A percentile compares a stretch with the other conserved stretches of the same genome.
Evolutionary conservation across 148 eudicot species (phyloP).

Genomic region (Polygonum maritimum): DNA sequence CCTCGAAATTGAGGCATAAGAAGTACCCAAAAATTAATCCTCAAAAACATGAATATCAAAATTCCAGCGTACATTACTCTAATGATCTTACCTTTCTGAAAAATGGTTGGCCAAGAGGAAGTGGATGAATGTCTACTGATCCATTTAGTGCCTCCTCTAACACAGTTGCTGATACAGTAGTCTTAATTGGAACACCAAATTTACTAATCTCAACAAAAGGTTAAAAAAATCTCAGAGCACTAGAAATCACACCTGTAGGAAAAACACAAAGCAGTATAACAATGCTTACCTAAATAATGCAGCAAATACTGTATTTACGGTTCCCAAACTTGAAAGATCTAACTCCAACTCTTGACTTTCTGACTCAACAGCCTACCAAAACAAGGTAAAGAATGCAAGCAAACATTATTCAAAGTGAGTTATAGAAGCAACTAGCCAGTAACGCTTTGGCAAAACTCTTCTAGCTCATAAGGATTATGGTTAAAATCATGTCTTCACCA

Average conservation of each 20-base stretch:
- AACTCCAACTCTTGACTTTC: conserved; percentile 91
- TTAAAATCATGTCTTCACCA: not conserved
- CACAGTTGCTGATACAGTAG: conserved; percentile 83
- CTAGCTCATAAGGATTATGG: not conserved
- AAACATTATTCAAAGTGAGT: not conserved
- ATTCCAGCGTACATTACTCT: not conserved
- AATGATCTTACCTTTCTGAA: conserved; percentile 51
- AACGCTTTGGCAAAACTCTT: not conserved
- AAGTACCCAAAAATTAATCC: conserved; percentile 46
- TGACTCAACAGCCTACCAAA: conserved; percentile 72
- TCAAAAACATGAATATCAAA: conserved; percentile 14
- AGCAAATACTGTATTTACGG: conserved; percentile 90
- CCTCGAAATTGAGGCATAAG: not conserved
- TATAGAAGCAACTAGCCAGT: not conserved
- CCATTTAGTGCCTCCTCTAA: conserved; percentile 96
- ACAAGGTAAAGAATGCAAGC: not conserved
- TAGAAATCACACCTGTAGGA: not conserved
- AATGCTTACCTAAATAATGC: conserved; percentile 73
- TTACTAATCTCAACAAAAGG: conserved; percentile 51
- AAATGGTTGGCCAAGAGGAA: conserved; percentile 63
- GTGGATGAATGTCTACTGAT: conserved; percentile 45
- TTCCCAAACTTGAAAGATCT: conserved; percentile 96
- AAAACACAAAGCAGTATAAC: not conserved
- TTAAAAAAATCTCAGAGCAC: not conserved
- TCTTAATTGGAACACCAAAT: conserved; percentile 95